Conservation (phyloP, 495 filamentous ascomycete genomes). For the Oidiodendron maius region DNA sequence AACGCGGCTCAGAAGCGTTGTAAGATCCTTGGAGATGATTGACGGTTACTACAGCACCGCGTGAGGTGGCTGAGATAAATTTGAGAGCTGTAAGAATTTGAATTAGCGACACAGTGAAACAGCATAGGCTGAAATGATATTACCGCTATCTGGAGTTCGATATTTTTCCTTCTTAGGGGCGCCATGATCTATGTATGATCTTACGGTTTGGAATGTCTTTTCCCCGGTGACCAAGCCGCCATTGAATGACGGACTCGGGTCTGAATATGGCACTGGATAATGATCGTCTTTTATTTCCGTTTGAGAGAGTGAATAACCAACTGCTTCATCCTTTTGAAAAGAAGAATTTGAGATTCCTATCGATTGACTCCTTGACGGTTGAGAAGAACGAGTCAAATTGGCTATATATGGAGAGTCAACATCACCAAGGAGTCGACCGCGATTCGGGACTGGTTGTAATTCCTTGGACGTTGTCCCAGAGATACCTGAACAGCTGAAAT, state of each 20-base stretch:
- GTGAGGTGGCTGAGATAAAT: background rate
- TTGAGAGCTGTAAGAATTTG: background rate
- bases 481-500: background rate
- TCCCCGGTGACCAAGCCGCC: background rate
- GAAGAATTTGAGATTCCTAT: background rate
- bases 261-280: background rate
- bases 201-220: background rate
- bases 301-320: background rate
- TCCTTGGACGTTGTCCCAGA: background rate
- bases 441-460: background rate
- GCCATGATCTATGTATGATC: background rate
- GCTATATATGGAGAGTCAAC: background rate
- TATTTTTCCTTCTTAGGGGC: background rate
- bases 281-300: background rate
- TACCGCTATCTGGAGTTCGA: background rate
- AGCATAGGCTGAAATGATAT: background rate
- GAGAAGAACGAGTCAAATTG: background rate
- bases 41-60: background rate
- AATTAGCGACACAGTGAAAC: background rate
- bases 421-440: background rate
- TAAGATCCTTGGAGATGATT: background rate
- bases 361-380: background rate
- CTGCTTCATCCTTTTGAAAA: background rate
- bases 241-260: background rate
- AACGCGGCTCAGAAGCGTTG: background rate